Conservation (phyloP, 176 grass and related monocot species). For the Coix lacrymajobi region DNA sequence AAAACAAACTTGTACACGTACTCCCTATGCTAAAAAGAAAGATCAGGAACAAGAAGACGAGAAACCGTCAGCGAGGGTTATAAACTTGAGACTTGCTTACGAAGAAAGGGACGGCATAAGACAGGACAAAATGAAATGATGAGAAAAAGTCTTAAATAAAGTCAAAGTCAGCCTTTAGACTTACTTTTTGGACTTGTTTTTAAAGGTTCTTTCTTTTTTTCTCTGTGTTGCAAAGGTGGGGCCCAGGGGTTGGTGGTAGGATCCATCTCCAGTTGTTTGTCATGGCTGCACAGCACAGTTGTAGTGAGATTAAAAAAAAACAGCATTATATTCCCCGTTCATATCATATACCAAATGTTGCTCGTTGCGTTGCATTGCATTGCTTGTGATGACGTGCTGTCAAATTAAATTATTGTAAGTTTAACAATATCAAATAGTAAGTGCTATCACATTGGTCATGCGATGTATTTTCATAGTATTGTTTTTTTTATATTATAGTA, state of each 20-base stretch:
- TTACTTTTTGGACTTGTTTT: background rate
- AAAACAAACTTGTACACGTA: background rate
- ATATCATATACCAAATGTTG: too few relatives aligned
- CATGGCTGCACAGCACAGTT: background rate
- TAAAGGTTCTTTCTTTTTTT: background rate
- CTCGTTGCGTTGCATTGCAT: too few relatives aligned
- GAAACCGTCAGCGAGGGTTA: background rate
- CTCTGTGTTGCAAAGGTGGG: background rate
- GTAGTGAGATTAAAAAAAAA: background rate
- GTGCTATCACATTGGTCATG: too few relatives aligned
- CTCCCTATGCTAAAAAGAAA: background rate
- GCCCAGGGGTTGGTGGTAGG: background rate
- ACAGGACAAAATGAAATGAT: background rate
- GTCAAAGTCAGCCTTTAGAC: conserved; percentile 24
- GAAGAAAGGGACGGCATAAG: background rate
- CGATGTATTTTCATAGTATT: background rate
- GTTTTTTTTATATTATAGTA: background rate
- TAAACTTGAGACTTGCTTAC: background rate
- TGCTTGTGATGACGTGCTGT: too few relatives aligned
- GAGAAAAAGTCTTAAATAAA: background rate
- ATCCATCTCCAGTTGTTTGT: background rate
- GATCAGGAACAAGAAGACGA: too few relatives aligned
- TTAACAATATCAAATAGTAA: background rate
- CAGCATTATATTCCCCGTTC: too few relatives aligned
- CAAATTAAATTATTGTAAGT: too few relatives aligned